A percentile compares a stretch with the other conserved stretches of the same genome.
These are phyloP conservation scores for Kwoniella europaea DNA, from an alignment of 768 basidiomycete genomes.

Conservation along the genomic window DNA sequence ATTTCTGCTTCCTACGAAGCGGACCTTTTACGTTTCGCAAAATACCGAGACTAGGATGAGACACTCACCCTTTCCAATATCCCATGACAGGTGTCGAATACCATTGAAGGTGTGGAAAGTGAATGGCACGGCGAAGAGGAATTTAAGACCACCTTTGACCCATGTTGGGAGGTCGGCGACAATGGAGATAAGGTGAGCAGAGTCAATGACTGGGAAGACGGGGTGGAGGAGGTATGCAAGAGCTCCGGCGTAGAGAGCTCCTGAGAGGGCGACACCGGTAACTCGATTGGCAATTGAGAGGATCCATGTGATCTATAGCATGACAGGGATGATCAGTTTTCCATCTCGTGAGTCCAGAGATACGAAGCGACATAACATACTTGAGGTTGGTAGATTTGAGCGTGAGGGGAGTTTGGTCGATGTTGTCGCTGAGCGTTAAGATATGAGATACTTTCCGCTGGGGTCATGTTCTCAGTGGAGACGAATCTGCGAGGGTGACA, in stretches of 20 bases:
- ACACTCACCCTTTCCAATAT: slow-evolving; percentile 80
- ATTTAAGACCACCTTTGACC: slow-evolving; percentile 76
- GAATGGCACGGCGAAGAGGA: slow-evolving; percentile 81
- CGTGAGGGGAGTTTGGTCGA: slow-evolving; percentile 92
- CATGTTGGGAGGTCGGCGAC: slow-evolving; percentile 74
- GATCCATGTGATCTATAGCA: slow-evolving; percentile 79
- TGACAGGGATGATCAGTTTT: not conserved
- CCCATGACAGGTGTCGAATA: slow-evolving; percentile 87
- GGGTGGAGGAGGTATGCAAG: slow-evolving; percentile 85
- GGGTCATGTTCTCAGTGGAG: slow-evolving; percentile 52
- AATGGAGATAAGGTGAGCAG: slow-evolving; percentile 73
- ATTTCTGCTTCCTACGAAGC: too few relatives aligned
- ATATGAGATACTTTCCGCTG: slow-evolving; percentile 62
- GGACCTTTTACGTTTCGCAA: too few relatives aligned
- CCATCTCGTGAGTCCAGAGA: not conserved
- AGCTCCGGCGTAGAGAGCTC: slow-evolving; percentile 78
- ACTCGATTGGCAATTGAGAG: slow-evolving; percentile 82
- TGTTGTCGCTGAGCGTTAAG: slow-evolving; percentile 84
- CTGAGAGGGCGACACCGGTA: slow-evolving; percentile 80
- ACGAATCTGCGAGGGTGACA: slow-evolving; percentile 33
- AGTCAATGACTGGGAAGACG: slow-evolving; percentile 68
- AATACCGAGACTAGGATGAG: not conserved
- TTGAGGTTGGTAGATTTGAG: slow-evolving; percentile 78
- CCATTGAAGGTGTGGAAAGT: slow-evolving; percentile 91
- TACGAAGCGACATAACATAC: slow-evolving; percentile 28